Base-by-base conservation (phyloP, 192 early-diverging fungal species). In the Phycomyces nitens region DNA sequence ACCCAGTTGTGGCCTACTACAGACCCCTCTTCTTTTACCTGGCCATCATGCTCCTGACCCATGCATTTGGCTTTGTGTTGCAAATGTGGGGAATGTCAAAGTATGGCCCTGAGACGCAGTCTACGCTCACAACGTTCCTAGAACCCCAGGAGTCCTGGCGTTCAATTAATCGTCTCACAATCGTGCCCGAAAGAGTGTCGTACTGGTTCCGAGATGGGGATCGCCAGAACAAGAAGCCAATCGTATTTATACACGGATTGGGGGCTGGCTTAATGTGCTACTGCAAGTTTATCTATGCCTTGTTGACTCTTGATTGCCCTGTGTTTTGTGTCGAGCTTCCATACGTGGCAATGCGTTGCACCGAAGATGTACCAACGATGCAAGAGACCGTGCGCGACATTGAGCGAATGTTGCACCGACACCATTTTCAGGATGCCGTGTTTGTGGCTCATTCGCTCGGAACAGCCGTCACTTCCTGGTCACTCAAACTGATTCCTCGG, bases 391-490 rank as follows among this genome's bases (percentile, higher is more conserved):
- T 84, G 7, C 56, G 68, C 40, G 85, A 83, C 44, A 65, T 89
- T 43, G 75, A 82, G 38, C 54, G 72, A 0, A 87, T 89, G 70
- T 66, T 89, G 11, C 72, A 72, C 23, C 43, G 47, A 18, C 83
- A 88, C 53, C 73, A 69, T 5, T 82, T 77, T 50, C 40, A 70
- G 0, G 74, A 80, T 22, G 89, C 89, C 4, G 71, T 70, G 0
- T 91, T 89, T 62, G 77, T 89, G 39, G 86, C 77, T 0, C 89
- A 91, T 68, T 82, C 80, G 18, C 72, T 91, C 6, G 88, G 88
- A n/a, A 85, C 84, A 5, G 82, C 76, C 27, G 77, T 85, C 5
- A 72, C 82, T 40, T 52, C 76, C 18, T 88, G 88, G 81, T 62
- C 85, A n/a, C 52, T 83, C 16, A 82, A 86, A 54, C 70, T 86